Conservation (phyloP, 768 basidiomycete species). For the Sporobolomyces pararoseus region DNA sequence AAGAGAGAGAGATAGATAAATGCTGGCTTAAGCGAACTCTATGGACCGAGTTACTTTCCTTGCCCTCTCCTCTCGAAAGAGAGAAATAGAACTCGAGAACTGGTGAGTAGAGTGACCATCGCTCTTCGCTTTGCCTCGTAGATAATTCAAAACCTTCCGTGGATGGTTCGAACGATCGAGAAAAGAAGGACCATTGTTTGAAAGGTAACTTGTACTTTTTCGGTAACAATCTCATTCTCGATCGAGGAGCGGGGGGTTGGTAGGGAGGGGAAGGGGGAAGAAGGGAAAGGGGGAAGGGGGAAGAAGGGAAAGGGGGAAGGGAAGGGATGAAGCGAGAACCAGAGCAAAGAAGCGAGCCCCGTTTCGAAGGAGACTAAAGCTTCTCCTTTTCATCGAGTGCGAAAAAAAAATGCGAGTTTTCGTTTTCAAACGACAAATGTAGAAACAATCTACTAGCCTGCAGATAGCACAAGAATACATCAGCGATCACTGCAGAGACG, state of each 20-base stretch:
- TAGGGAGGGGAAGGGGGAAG: background rate
- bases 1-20: background rate
- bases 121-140: conserved; percentile 5
- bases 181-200: background rate
- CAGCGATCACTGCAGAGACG: background rate
- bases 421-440: too few species aligned
- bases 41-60: conserved; percentile 9
- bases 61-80: background rate
- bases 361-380: background rate
- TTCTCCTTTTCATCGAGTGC: background rate
- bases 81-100: background rate
- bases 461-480: background rate
- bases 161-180: background rate
- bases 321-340: background rate
- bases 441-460: background rate
- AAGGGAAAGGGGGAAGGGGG: background rate
- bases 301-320: background rate
- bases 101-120: conserved; percentile 24
- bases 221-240: background rate
- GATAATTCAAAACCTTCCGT: background rate
- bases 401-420: too few species aligned
- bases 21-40: conserved; percentile 13
- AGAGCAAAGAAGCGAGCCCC: background rate
- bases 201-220: background rate
- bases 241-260: conserved; percentile 4